These are phyloP conservation scores for Microbotryum lychnidis-dioicae DNA, from an alignment of 1,284 basidiomycete species.

Conservation along the genomic window DNA sequence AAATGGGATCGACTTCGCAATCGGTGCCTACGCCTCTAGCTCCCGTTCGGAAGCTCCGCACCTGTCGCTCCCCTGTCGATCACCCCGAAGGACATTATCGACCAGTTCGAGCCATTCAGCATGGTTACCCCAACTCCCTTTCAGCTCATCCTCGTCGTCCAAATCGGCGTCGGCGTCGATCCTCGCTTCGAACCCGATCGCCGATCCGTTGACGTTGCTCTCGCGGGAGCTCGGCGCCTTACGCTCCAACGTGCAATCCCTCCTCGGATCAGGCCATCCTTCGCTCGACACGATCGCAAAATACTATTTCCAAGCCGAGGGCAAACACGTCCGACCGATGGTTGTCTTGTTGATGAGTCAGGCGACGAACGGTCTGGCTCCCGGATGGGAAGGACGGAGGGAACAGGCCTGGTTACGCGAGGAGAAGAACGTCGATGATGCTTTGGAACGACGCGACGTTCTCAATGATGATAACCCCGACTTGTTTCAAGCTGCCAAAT, in stretches of 20 bases:
- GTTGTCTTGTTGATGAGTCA: slow-evolving; percentile 83
- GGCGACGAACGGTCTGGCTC: slow-evolving; percentile 74
- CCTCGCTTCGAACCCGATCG: slow-evolving; percentile 9
- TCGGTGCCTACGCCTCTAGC: background rate
- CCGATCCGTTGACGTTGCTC: slow-evolving; percentile 25
- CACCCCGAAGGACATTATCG: background rate
- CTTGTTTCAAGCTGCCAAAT: slow-evolving; percentile 60
- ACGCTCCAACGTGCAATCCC: slow-evolving; percentile 62
- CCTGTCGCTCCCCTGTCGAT: background rate
- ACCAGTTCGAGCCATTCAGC: background rate
- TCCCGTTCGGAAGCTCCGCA: background rate
- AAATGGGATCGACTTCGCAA: background rate
- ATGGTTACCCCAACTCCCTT: slow-evolving; percentile 1
- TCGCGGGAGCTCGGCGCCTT: slow-evolving; percentile 66
- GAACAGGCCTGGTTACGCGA: slow-evolving; percentile 40
- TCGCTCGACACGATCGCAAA: slow-evolving; percentile 78
- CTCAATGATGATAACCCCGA: slow-evolving; percentile 77
- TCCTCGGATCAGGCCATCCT: slow-evolving; percentile 83
- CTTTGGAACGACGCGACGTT: slow-evolving; percentile 56
- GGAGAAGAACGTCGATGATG: slow-evolving; percentile 51
- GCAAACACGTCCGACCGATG: slow-evolving; percentile 81
- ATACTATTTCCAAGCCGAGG: slow-evolving; percentile 71
- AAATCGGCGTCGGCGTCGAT: slow-evolving; percentile 10
- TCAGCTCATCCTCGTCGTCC: slow-evolving; percentile 11
- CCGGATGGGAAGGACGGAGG: slow-evolving; percentile 48